Evolutionary conservation across 192 early-diverging fungal species (phyloP).

Genomic region (Backusella tarrabulga): DNA sequence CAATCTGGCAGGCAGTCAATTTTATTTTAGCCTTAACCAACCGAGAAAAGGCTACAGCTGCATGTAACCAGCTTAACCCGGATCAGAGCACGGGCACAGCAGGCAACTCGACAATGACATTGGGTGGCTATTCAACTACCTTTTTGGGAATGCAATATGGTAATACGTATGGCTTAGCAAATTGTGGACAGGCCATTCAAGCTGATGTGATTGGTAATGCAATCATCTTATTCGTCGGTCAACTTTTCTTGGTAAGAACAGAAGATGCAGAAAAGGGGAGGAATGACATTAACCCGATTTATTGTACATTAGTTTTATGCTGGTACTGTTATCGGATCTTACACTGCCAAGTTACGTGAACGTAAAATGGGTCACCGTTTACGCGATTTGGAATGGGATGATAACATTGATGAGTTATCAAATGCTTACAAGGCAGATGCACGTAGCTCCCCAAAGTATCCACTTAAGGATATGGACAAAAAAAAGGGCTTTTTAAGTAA

Average conservation of each 20-base stretch:
- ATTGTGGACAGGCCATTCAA: slow-evolving; percentile 28
- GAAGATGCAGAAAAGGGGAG: neutral
- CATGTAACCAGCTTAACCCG: slow-evolving; percentile 8
- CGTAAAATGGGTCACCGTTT: slow-evolving; percentile 28
- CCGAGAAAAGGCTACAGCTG: slow-evolving; percentile 2
- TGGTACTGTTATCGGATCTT: slow-evolving; percentile 18
- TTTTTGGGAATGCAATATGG: slow-evolving; percentile 31
- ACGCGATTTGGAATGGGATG: slow-evolving; percentile 32
- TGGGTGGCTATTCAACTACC: slow-evolving; percentile 14
- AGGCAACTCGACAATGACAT: neutral
- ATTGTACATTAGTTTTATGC: slow-evolving; percentile 21
- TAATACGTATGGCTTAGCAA: slow-evolving; percentile 29
- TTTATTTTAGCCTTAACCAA: slow-evolving; percentile 23
- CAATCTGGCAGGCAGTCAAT: slow-evolving; percentile 24
- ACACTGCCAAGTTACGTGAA: slow-evolving; percentile 18
- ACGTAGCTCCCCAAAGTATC: slow-evolving; percentile 18
- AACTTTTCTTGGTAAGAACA: slow-evolving; percentile 23
- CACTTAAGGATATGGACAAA: slow-evolving; percentile 17
- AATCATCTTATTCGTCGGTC: slow-evolving; percentile 23
- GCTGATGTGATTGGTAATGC: slow-evolving; percentile 28
- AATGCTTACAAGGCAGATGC: slow-evolving; percentile 22
- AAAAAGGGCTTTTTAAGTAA: neutral
- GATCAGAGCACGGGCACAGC: neutral
- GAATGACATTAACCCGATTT: neutral
- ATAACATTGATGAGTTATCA: slow-evolving; percentile 18